These are phyloP conservation scores for Solanum neorickii DNA, from an alignment of 257 asterid genomes.

Conservation along the genomic window DNA sequence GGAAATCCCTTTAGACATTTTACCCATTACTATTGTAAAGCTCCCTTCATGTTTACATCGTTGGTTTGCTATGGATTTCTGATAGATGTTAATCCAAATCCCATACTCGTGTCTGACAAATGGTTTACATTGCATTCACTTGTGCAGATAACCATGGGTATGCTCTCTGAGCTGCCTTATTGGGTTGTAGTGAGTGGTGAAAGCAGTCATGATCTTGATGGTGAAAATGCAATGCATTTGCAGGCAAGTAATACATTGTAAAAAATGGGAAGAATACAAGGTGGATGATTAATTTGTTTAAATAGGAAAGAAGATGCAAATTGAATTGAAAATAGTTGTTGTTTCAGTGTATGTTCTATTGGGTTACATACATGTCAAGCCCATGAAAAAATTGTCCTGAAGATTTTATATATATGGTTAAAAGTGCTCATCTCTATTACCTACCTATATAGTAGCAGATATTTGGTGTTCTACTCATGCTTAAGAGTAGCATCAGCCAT, in stretches of 20 bases:
- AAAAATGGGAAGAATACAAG: slow-evolving; percentile 18
- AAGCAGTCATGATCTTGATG: neutral
- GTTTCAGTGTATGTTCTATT: slow-evolving; percentile 14
- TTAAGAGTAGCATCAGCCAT: neutral
- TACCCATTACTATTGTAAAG: neutral
- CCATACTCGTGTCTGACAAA: neutral
- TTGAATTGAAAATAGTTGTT: slow-evolving; percentile 14
- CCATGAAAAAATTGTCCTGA: neutral
- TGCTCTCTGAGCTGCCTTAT: neutral
- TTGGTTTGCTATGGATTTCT: neutral
- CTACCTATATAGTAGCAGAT: neutral
- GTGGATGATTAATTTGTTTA: neutral
- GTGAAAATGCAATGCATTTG: neutral
- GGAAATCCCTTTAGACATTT: slow-evolving; percentile 11
- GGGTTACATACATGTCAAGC: slow-evolving; percentile 4
- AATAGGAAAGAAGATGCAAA: slow-evolving; percentile 1
- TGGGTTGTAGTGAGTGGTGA: neutral
- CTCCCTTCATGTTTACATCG: neutral
- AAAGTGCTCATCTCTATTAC: neutral
- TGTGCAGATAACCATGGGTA: neutral
- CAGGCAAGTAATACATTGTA: slow-evolving; percentile 28
- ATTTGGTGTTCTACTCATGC: neutral
- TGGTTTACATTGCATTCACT: neutral
- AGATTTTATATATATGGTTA: neutral
- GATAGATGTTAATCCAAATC: neutral